Evolutionary conservation across 2,329 filamentous ascomycete species (phyloP), one percentile per base, ranked within the genome.

Genomic region (Elsinoe perseae): DNA sequence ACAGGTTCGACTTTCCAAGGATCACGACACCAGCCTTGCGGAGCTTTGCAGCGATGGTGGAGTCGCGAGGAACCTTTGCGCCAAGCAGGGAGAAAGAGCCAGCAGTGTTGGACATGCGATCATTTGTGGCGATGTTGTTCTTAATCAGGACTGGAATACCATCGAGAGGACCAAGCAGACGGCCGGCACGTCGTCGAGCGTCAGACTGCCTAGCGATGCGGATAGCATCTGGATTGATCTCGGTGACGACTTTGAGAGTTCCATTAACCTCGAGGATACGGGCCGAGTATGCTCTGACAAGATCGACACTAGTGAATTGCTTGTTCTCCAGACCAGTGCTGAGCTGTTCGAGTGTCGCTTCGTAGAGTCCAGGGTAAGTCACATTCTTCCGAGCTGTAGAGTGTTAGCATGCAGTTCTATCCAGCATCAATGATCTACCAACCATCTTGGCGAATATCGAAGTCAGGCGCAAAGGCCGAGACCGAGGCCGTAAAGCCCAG

Each of bases 1-100:
- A 81, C 25, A 87, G 65, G 56, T 82, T 84, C 0, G 82, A 72
- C 68, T 87, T 87, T 46, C 84, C 85, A 0, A 88, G 72, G 40
- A 87, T 79, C 40, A 87, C 73, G 1, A 77, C 80, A 2, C 84
- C 84, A 1, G 80, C 79, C 56, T 77, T 70, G 55, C 83, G 75
- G 4, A 87, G 73, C 63, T 83, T 85, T 10, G 73, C 70, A 2
- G 76, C 81, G 2, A 86, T 70, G 0, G 80, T 81, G 9, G 79
- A 77, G 62, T 87, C 84, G 20, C 70, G 66, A 7, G 77, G 73
- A 0, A 81, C 75, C 60, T 75, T 79, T 7, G 83, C 77, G 0
- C 82, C 82, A 0, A 83, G 63, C 0, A 88, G 72, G 1, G 82
- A 78, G 59, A 77, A 84, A 0, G 84, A 87, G 2, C 84, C 84